Base-by-base conservation (phyloP, 352 stramenopile genomes). In the Globisporangium echinulatum region DNA sequence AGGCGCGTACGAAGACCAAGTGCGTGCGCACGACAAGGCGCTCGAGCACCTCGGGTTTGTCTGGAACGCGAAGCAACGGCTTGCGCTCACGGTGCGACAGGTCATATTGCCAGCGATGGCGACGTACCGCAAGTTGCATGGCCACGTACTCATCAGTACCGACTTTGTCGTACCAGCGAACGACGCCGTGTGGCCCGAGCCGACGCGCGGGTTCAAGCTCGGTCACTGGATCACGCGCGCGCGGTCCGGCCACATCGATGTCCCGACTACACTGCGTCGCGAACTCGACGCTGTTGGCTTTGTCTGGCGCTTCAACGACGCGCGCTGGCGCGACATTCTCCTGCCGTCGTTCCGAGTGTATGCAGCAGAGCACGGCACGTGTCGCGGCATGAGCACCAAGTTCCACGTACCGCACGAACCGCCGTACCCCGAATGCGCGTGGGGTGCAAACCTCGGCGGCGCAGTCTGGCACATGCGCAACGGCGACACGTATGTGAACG, bases 31-130 rank as follows among this genome's bases (percentile, higher is more conserved):
- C 57, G 73, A 74, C 10, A 64, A 80, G 10, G 75, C 94, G 47
- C 72, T 98, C 5, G 80, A 97, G 40, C 67, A 68, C 13, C 62
- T 98, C 25, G 92, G 90, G n/a, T 98, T 98, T 66, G 74, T 97
- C 37, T 98, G 94, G 94, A 94, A 87, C 56, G 75, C 80, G 39
- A 63, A 82, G 63, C 72, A 91, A 40, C 78, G 80, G 0, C 39
- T 90, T 1, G 74, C 85, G 48, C 79, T 79, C 54, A 85, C 69
- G 2, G 68, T 90, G 42, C 71, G 73, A 0, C 57, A 67, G 3
- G 71, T 85, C 5, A 73, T 93, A 40, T 59, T 90, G 9, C 83
- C 83, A 7, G 78, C 79, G 19, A 68, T 93, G 53, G 62, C 54
- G 1, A 79, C 70, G 43, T 89, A 87, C 47, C 56, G 59, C 19